These are phyloP conservation scores for Pythium insidiosum DNA, from an alignment of 352 stramenopile genomes.

Conservation along the genomic window DNA sequence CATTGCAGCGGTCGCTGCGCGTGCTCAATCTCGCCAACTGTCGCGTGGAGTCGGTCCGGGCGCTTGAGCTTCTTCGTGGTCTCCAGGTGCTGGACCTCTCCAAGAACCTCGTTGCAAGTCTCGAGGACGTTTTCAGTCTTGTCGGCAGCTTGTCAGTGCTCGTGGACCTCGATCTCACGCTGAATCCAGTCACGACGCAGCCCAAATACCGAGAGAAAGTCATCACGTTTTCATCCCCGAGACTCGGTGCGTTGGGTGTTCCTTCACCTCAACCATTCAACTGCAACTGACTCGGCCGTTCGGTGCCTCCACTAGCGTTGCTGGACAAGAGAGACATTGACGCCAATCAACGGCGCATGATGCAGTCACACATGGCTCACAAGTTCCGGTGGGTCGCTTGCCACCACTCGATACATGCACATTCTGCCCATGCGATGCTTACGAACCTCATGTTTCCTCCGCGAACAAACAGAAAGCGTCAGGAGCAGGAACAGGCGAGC, in stretches of 20 bases:
- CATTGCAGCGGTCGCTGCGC: conserved; percentile 40
- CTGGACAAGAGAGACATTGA: conserved; percentile 74
- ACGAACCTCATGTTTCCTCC: too few species aligned
- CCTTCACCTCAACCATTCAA: background rate
- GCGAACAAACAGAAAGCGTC: conserved; percentile 30
- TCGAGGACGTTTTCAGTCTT: conserved; percentile 64
- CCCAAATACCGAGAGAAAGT: conserved; percentile 66
- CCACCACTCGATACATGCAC: background rate
- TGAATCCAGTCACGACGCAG: conserved; percentile 40
- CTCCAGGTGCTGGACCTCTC: conserved; percentile 61
- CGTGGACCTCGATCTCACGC: conserved; percentile 45
- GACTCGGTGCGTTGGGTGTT: conserved; percentile 24
- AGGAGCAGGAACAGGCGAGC: conserved; percentile 18
- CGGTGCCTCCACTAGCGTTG: conserved; percentile 17
- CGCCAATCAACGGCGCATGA: conserved; percentile 64
- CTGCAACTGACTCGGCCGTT: background rate
- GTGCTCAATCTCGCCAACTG: conserved; percentile 62
- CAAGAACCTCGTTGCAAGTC: conserved; percentile 45
- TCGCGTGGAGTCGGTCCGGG: conserved; percentile 18
- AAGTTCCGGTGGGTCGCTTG: conserved; percentile 38
- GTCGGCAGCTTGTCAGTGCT: conserved; percentile 36
- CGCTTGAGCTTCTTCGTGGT: conserved; percentile 22
- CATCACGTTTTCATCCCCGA: conserved; percentile 60
- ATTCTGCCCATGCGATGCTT: too few species aligned
- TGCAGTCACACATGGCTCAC: conserved; percentile 71